Base-by-base conservation (phyloP, 805 yeast genomes). In the Candida silvatica region DNA sequence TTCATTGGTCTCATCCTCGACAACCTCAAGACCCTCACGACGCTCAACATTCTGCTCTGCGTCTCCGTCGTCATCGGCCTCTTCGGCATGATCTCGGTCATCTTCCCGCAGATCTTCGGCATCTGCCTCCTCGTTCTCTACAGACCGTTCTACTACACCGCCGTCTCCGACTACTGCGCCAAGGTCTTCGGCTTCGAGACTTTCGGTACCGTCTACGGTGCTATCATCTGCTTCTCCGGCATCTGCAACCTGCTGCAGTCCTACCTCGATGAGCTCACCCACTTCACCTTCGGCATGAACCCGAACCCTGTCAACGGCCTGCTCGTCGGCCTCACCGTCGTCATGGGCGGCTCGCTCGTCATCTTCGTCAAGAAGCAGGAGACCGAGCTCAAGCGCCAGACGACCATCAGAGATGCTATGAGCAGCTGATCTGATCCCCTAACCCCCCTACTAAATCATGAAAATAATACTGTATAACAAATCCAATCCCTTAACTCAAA, bases 111-210 rank as follows among this genome's bases (percentile, higher is more conserved):
- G 28, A 67, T 81, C 31, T 29, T 71, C 1, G 95, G 94, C 3
- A 81, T 88, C 29, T 46, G 76, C 2, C 43, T 82, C 20, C 62
- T 88, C 44, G 97, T 86, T 8, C 64, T 83, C 2, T 87, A 83
- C 58, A 70, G 97, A 55, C 96, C 97, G 8, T 83, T 88, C 51
- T 87, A 83, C 52, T 90, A 88, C 58, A 88, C 97, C 2, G 84
- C 94, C 2, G 85, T 87, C 5, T 82, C 95, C 2, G 97, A 90
- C 57, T 86, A 79, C 55, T 74, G 87, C 49, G 94, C 95, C 20
- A 88, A 88, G 54, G 90, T 88, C 22, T 88, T 90, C 61, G 97
- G 97, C 0, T 87, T 82, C 57, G 79, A 76, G 37, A 86, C 94
- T 1, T 88, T 90, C 59, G 97, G 97, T 25, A 82, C 87, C 2